A percentile compares a stretch with the other conserved stretches of the same genome.
phyloP scores from a whole-genome alignment of 805 yeast species.

The Zygosaccharomyces bailii region DNA sequence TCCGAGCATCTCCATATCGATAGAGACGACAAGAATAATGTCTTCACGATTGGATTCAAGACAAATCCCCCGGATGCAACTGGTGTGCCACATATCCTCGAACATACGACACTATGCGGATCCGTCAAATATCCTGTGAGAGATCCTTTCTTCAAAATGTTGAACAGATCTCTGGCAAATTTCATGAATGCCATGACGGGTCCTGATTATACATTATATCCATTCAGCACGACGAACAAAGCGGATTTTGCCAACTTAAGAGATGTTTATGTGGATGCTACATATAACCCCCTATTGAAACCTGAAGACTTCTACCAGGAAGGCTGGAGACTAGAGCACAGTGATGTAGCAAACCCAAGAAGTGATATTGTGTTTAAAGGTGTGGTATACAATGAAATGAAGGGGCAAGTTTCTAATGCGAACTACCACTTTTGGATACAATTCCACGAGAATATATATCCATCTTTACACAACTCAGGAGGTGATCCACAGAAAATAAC shows the following conservation, averaged over 20 bases:
- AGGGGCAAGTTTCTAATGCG: conserved; percentile 90
- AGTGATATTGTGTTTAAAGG: conserved; percentile 81
- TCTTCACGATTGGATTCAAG: conserved; percentile 83
- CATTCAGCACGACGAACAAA: conserved; percentile 89
- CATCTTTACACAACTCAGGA: conserved; percentile 84
- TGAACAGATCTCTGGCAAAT: conserved; percentile 87
- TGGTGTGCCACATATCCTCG: conserved; percentile 94
- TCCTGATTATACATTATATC: conserved; percentile 91
- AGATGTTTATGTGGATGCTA: conserved; percentile 85
- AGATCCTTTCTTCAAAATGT: conserved; percentile 97
- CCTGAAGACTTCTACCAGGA: conserved; percentile 87
- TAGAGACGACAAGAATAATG: conserved; percentile 78
- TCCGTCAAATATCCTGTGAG: conserved; percentile 87
- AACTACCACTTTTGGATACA: conserved; percentile 81
- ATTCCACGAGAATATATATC: conserved; percentile 79
- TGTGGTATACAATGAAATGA: conserved; percentile 97
- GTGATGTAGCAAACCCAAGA: conserved; percentile 49
- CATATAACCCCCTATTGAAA: conserved; percentile 73
- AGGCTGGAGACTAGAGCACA: conserved; percentile 94
- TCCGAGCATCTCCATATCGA: conserved; percentile 83
- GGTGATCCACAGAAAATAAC: conserved; percentile 89
- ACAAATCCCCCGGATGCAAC: conserved; percentile 94
- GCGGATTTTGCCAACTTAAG: conserved; percentile 79
- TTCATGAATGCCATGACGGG: conserved; percentile 99
- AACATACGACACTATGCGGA: conserved; percentile 95